phyloP scores from a whole-genome alignment of 805 yeast species.

The Nakazawaea ernobii region DNA sequence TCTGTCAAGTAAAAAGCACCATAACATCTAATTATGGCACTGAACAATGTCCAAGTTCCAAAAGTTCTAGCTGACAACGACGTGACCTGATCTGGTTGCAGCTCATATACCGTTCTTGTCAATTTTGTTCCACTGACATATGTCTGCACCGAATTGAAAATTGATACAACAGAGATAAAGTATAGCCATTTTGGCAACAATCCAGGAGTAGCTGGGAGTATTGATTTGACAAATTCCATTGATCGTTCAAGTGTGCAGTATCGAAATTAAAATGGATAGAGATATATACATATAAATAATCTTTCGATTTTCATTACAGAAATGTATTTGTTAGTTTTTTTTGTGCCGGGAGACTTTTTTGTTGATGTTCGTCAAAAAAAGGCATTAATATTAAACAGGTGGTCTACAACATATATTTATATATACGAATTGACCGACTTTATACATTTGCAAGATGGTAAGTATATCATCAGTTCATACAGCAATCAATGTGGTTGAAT shows the following conservation, averaged over 20 bases:
- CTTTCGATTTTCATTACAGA: neutral
- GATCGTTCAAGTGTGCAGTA: neutral
- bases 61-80: conserved; percentile 87
- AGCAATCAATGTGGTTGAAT: too few species aligned
- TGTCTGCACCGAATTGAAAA: conserved; percentile 85
- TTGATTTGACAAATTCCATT: conserved; percentile 12
- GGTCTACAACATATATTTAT: neutral
- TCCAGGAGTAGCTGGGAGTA: conserved; percentile 44
- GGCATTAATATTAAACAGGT: neutral
- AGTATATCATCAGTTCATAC: neutral
- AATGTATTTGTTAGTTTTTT: too few species aligned
- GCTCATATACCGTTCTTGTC: conserved; percentile 75
- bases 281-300: neutral
- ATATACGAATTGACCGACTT: neutral
- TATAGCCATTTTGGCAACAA: conserved; percentile 68
- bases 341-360: too few species aligned
- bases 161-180: conserved; percentile 74
- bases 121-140: conserved; percentile 69
- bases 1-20: conserved; percentile 76
- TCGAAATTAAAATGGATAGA: neutral
- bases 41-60: conserved; percentile 95
- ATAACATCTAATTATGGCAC: conserved; percentile 77
- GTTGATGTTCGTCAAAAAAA: too few species aligned
- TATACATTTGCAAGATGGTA: neutral
- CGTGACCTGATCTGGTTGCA: conserved; percentile 51